Evolutionary conservation across 164 flowering plant genomes (phyloP).

Genomic region (Chimonanthus salicifolius): DNA sequence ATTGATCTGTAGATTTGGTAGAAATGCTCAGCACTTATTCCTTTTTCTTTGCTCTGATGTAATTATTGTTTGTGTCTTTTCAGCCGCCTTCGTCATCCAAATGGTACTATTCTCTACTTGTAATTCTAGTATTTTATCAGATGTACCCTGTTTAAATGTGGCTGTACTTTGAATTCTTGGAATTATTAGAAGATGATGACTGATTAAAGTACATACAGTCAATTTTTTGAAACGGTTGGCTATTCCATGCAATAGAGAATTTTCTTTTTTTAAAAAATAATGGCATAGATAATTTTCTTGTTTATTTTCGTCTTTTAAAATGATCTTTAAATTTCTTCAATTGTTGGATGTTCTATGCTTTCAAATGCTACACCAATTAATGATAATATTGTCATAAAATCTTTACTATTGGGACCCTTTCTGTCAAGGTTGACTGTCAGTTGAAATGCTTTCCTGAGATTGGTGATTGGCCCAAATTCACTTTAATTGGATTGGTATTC

Average conservation of each 20-base stretch:
- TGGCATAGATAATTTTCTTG: background rate
- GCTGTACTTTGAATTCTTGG: background rate
- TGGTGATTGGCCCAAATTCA: background rate
- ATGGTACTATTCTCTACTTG: conserved; percentile 47
- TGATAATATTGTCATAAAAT: background rate
- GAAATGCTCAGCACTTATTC: background rate
- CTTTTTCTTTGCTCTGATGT: conserved; percentile 21
- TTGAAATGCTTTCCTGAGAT: background rate
- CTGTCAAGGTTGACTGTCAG: background rate
- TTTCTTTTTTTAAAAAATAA: too few relatives aligned
- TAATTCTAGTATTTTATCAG: too few relatives aligned
- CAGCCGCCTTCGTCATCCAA: conserved; percentile 99
- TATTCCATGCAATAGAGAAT: too few relatives aligned
- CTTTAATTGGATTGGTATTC: background rate
- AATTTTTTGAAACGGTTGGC: too few relatives aligned
- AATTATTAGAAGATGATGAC: background rate
- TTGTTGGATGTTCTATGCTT: background rate
- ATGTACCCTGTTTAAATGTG: background rate
- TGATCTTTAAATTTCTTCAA: too few relatives aligned
- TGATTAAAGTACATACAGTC: too few relatives aligned
- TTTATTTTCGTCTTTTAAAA: too few relatives aligned
- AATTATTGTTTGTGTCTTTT: conserved; percentile 3
- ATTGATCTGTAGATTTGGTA: background rate
- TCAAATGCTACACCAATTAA: background rate
- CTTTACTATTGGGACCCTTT: background rate